Evolutionary conservation across 768 basidiomycete genomes (phyloP), one percentile per base, ranked within the genome.

Genomic region (Tubosaeta sp.): DNA sequence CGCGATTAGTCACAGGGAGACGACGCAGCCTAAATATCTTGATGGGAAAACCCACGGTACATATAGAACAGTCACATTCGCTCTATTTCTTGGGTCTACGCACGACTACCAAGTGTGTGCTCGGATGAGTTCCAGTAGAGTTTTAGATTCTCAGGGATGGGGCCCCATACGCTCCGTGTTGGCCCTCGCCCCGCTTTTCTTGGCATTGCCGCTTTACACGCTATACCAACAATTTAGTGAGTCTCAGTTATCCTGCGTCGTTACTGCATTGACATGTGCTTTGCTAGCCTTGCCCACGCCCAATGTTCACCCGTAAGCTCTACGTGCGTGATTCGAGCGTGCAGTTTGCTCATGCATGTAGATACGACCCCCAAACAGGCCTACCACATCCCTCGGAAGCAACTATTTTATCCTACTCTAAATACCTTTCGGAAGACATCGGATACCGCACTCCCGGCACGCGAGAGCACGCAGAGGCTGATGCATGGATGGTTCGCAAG

Each of bases 401-500:
- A 0, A 79, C 77, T 13, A 86, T 91, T 46, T 77, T 90, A 3
- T 74, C 72, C 6, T 71, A 82, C 41, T 79, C 83, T 3, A 81
- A 78, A 56, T 68, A 84, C 52, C 78, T 92, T 7, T 90, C 92
- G 1, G 92, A 94, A 63, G 83, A 81, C 6, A 91, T 94, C 41
- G 94, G 94, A 2, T 97, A 84, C 69, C 77, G 95, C 43, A 96
- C 90, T 0, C 90, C 95, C 10, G 95, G 95, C 1, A 93, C 94
- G 0, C 76, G 76, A 29, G 93, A 97, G 65, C 92, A 95, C 70
- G 87, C 89, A 0, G 65, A 82, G 24, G 92, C 87, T 4, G 94
- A 96, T 59, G 71, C 75, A 22, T 97, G 92, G 84, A 83, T 94
- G 78, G 62, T 84, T 19, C 70, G 79, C 41, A 80, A 86, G 59